phyloP scores from a whole-genome alignment of 441 rosid genomes.

The Erodium texanum region DNA sequence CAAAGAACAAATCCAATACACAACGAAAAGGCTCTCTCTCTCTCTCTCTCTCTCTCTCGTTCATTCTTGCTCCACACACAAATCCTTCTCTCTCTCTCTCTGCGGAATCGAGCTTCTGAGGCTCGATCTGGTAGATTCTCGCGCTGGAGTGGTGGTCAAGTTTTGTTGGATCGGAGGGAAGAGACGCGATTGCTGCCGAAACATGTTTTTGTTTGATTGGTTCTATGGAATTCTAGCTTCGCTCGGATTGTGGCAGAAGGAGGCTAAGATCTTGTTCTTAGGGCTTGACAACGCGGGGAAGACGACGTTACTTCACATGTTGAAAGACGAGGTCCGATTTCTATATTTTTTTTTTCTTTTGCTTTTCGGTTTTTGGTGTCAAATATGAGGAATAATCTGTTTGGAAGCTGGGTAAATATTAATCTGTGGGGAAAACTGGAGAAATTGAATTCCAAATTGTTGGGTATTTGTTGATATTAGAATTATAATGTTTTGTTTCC shows the following conservation, averaged over 20 bases:
- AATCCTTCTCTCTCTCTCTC: not conserved
- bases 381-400: not conserved
- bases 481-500: too few species aligned
- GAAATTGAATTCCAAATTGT: too few species aligned
- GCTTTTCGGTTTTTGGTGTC: not conserved
- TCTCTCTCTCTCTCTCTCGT: not conserved
- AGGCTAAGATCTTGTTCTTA: slow-evolving; percentile 4
- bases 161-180: not conserved
- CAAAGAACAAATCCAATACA: not conserved
- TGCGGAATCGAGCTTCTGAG: not conserved
- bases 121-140: slow-evolving; percentile 5
- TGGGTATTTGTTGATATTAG: too few species aligned
- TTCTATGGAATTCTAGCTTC: not conserved
- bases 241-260: slow-evolving; percentile 4
- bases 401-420: not conserved
- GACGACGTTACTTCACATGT: slow-evolving; percentile 1
- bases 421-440: too few species aligned
- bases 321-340: slow-evolving; percentile 3
- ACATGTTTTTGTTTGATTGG: slow-evolving; percentile 1
- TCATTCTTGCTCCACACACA: not conserved
- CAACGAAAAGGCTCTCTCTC: not conserved
- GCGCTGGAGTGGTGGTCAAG: not conserved
- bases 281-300: not conserved
- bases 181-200: not conserved
- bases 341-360: not conserved